phyloP scores from a whole-genome alignment of 805 yeast species.

The Ogataea henricii region DNA sequence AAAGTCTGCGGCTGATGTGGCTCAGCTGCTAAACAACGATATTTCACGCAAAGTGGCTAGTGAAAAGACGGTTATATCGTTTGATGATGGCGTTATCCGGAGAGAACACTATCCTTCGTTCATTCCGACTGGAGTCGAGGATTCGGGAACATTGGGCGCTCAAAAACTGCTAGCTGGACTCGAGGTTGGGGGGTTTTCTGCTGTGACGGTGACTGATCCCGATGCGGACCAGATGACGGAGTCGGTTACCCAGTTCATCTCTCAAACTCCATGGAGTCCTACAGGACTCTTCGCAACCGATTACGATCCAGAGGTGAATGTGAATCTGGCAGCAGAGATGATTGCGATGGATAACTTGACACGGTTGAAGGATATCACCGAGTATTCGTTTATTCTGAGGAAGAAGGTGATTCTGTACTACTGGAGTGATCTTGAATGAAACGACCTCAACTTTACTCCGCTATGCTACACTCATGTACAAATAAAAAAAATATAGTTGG shows the following conservation, averaged over 20 bases:
- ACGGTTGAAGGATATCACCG: slow-evolving; percentile 15
- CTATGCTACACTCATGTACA: too few relatives aligned
- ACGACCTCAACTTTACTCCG: too few relatives aligned
- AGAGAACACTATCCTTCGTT: not conserved
- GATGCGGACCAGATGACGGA: not conserved
- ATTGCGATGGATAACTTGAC: slow-evolving; percentile 3
- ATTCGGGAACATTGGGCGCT: not conserved
- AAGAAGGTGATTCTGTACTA: slow-evolving; percentile 4
- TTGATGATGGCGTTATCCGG: not conserved
- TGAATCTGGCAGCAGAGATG: slow-evolving; percentile 7
- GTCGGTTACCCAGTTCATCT: not conserved
- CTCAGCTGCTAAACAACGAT: not conserved
- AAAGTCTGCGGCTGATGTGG: not conserved
- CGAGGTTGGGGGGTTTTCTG: not conserved
- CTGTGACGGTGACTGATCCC: not conserved
- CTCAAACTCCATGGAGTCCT: not conserved
- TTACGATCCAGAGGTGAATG: slow-evolving; percentile 16
- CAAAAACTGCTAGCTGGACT: not conserved
- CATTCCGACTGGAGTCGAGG: not conserved
- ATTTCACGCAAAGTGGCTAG: not conserved
- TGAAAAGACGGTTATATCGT: not conserved
- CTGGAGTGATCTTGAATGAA: too few relatives aligned
- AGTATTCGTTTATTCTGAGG: slow-evolving; percentile 9
- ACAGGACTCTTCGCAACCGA: slow-evolving; percentile 14
- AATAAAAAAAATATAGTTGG: too few relatives aligned